phyloP scores from a whole-genome alignment of 768 basidiomycete genomes.

The Termitomyces sp. region DNA sequence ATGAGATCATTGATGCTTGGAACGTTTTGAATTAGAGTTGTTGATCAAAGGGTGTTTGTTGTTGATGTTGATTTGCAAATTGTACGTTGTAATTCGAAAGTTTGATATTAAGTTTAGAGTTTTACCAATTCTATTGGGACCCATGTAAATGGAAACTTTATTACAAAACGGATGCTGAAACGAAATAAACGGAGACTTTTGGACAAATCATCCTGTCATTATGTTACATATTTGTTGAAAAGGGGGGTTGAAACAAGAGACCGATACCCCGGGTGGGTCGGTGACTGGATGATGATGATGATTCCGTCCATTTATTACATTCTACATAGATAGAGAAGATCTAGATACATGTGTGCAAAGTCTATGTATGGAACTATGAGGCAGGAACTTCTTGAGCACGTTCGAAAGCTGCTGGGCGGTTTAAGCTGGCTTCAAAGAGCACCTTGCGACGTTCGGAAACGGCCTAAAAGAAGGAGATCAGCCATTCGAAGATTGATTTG shows the following conservation, averaged over 20 bases:
- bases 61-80: too few relatives aligned
- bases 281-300: not conserved
- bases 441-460: constrained; percentile 40
- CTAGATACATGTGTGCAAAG: not conserved
- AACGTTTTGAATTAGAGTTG: constrained; percentile 7
- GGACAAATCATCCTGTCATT: too few relatives aligned
- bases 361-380: not conserved
- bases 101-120: too few relatives aligned
- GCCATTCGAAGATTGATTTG: not conserved
- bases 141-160: too few relatives aligned
- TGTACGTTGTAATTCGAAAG: too few relatives aligned
- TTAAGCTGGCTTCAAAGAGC: constrained; percentile 35
- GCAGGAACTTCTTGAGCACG: constrained; percentile 14
- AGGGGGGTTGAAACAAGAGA: too few relatives aligned
- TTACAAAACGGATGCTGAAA: too few relatives aligned
- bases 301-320: constrained; percentile 7
- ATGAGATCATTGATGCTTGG: constrained; percentile 65
- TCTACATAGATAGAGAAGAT: constrained; percentile 1
- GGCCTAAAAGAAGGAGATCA: constrained; percentile 30
- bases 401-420: constrained; percentile 29
- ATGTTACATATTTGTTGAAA: too few relatives aligned
- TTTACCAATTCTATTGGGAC: too few relatives aligned
- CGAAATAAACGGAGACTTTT: too few relatives aligned
- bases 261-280: too few relatives aligned
- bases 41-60: too few relatives aligned